Evolutionary conservation across 2,329 filamentous ascomycete species (phyloP), one percentile per base, ranked within the genome.

Genomic region (Xylaria sp.): DNA sequence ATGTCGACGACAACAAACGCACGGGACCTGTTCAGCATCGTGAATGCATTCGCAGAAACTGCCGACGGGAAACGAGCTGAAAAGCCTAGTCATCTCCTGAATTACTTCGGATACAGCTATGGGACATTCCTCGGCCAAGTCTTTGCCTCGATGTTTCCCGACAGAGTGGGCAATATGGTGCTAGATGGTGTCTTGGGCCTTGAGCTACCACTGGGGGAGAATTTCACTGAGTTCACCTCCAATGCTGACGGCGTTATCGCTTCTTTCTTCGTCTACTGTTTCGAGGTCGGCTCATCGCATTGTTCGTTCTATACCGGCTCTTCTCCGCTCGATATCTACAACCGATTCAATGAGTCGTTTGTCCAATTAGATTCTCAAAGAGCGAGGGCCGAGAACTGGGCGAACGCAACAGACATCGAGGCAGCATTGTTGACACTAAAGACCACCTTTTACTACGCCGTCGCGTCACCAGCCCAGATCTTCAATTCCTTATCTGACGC

Each of bases 21-120:
- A 3, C 45, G 60, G 19, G 60, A 62, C 17, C 57, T 62, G 54
- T 21, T 53, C 31, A 62, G 38, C 40, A 58, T 62, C 11, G 54
- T 62, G 12, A 47, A 62, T 19, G 60, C 60, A 12, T 62, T 62
- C 15, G 23, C 54, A 14, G 49, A 46, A 19, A 62, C 60, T 17
- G 15, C n/a, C 14, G 60, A 62, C 33, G 60, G 54, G 5, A 11
- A 42, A 8, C 51, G 21, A 25, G 42, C 54, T 8, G 60, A 40
- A 12, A 57, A 53, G 28, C 38, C 60, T 46, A 62, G 54, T 21
- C 33, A 62, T 12, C 54, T 62, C 3, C 54, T 62, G 8, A 53
- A 62, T 28, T 62, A 62, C 33, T 62, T 62, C 35, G 60, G 60
- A n/a, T 58, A 62, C 15, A 62, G 60, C 33, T 62, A 62, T 23